A percentile compares a stretch with the other conserved stretches of the same genome.
phyloP scores from a whole-genome alignment of 129 eudicot species.

The Chrysanthemum lavandulifolium region DNA sequence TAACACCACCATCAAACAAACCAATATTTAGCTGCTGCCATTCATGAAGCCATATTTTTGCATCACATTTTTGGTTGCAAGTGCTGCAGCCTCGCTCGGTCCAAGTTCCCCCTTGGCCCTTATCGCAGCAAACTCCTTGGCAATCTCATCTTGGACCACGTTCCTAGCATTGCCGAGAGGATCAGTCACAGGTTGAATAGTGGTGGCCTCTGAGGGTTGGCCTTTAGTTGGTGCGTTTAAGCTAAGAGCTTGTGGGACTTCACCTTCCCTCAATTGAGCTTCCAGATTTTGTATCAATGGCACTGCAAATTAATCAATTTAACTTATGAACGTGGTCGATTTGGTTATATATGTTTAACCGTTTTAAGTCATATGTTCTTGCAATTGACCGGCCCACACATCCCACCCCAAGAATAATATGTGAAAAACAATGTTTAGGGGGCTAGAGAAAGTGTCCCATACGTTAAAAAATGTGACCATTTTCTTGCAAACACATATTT shows the following conservation, averaged over 20 bases:
- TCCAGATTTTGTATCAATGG: constrained; percentile 86
- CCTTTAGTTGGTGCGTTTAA: constrained; percentile 14
- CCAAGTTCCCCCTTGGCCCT: constrained; percentile 69
- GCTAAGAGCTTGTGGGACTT: constrained; percentile 65
- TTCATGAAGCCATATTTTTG: constrained; percentile 51
- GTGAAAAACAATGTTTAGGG: too few relatives aligned
- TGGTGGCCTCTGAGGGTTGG: constrained; percentile 16
- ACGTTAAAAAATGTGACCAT: too few relatives aligned
- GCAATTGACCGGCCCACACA: too few relatives aligned
- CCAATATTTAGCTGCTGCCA: constrained; percentile 18
- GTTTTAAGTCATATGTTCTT: too few relatives aligned
- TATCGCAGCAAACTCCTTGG: constrained; percentile 62
- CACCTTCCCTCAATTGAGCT: constrained; percentile 63
- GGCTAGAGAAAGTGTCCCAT: too few relatives aligned
- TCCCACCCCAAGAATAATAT: too few relatives aligned
- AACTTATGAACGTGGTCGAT: neutral
- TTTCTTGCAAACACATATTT: too few relatives aligned
- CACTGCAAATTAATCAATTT: constrained; percentile 45
- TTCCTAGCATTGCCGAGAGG: constrained; percentile 65
- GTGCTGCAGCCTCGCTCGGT: constrained; percentile 85
- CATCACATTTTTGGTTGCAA: constrained; percentile 83
- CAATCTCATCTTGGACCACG: constrained; percentile 75
- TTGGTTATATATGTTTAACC: too few relatives aligned
- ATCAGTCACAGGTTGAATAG: constrained; percentile 31
- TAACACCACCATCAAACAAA: constrained; percentile 5